Conservation (phyloP, 176 grass and related monocot genomes). For the Oryza nivara region DNA sequence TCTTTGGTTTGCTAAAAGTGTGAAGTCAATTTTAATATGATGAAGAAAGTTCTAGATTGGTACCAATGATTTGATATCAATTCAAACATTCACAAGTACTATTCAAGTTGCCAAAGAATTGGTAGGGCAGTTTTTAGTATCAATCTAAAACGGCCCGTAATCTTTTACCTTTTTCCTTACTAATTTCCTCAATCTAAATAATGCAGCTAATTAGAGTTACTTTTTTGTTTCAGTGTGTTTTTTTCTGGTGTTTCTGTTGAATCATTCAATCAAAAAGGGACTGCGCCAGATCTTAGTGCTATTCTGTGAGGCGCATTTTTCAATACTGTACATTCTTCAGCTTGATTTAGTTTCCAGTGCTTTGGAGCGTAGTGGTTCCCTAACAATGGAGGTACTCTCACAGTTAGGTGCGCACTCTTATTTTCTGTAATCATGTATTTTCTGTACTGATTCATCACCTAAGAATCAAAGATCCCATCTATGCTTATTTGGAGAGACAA, state of each 20-base stretch:
- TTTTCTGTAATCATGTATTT: slow-evolving; percentile 33
- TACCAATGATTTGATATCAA: no score
- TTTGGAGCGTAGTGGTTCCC: slow-evolving; percentile 64
- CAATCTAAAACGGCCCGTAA: background rate
- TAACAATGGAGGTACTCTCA: slow-evolving; percentile 78
- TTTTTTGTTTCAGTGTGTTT: slow-evolving; percentile 79
- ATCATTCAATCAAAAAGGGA: slow-evolving; percentile 73
- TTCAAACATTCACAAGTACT: no score
- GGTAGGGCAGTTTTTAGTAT: no score
- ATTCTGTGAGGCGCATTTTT: slow-evolving; percentile 91
- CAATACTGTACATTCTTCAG: slow-evolving; percentile 92
- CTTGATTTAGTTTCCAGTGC: slow-evolving; percentile 84
- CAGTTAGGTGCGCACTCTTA: slow-evolving; percentile 77
- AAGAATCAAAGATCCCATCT: background rate
- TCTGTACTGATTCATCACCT: slow-evolving; percentile 11
- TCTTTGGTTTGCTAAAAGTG: no score
- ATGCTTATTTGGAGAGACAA: background rate
- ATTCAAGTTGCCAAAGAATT: no score
- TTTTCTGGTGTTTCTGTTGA: slow-evolving; percentile 94
- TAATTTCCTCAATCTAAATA: slow-evolving; percentile 24
- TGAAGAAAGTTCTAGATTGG: no score
- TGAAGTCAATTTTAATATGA: no score
- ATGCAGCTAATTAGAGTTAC: slow-evolving; percentile 17
- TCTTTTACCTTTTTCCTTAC: slow-evolving; percentile 5
- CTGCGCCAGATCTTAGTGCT: slow-evolving; percentile 85